Conservation (phyloP, 139 green algal species). For the Yamagishiella unicocca region DNA sequence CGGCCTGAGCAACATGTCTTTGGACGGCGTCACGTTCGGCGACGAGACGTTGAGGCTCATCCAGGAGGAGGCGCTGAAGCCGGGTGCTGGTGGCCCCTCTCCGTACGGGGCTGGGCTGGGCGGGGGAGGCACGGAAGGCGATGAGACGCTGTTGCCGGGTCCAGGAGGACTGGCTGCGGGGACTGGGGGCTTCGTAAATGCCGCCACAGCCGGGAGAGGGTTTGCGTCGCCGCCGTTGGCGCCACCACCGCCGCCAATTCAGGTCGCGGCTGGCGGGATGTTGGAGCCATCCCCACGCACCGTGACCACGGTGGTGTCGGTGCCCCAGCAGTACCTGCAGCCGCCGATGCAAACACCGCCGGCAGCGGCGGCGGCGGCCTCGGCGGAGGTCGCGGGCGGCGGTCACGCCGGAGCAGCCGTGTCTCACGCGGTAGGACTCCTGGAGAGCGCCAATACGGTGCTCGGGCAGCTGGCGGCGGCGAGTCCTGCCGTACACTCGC, state of each 20-base stretch:
- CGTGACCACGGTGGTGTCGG: background rate
- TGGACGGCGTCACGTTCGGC: background rate
- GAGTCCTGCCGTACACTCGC: background rate
- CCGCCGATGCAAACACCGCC: background rate
- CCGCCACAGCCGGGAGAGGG: no score
- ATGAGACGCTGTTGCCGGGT: no score
- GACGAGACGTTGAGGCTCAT: conserved; percentile 19
- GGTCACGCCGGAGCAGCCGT: background rate
- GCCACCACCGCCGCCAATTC: no score
- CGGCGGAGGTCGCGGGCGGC: background rate
- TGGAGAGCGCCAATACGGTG: background rate
- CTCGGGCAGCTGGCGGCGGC: background rate
- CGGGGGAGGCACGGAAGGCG: no score
- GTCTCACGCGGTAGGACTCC: background rate
- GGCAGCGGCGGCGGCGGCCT: background rate
- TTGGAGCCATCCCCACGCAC: no score
- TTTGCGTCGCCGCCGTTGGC: no score
- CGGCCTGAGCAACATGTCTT: conserved; percentile 21
- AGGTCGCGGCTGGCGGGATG: no score
- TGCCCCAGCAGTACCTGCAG: background rate
- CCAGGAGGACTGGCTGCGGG: no score
- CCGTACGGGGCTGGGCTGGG: no score
- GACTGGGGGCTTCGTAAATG: no score
- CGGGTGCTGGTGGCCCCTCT: no score
- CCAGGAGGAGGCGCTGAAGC: no score